Conservation (phyloP, 2,329 filamentous ascomycete species). For the Paraconiothyrium sp. region DNA sequence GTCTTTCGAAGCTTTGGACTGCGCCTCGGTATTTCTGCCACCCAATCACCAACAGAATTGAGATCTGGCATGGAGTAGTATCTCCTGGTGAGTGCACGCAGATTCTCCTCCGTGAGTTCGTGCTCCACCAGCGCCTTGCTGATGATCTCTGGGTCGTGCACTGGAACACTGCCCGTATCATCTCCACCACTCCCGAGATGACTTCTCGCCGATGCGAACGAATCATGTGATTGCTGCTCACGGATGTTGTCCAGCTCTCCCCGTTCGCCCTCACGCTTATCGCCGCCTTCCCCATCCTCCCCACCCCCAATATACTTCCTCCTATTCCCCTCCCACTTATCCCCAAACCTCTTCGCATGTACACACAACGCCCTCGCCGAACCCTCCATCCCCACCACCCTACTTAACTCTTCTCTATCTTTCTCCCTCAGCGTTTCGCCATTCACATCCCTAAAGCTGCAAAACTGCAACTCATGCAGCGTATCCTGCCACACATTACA, state of each 20-base stretch:
- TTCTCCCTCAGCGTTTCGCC: background rate
- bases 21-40: background rate
- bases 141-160: background rate
- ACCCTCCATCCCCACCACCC: background rate
- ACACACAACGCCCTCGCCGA: background rate
- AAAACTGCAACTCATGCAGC: background rate
- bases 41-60: background rate
- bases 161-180: background rate
- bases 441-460: background rate
- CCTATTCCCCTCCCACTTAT: background rate
- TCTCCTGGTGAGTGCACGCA: background rate
- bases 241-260: background rate
- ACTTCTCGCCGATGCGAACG: background rate
- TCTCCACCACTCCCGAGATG: background rate
- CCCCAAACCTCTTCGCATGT: background rate
- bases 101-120: background rate
- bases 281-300: background rate
- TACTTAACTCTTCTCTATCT: background rate
- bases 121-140: background rate
- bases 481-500: conserved; percentile 1
- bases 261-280: background rate
- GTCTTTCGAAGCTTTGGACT: background rate
- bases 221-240: background rate
- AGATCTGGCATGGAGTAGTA: background rate
- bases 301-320: background rate